phyloP scores from a whole-genome alignment of 208 protist genomes.

The Leishmania gerbilli region DNA sequence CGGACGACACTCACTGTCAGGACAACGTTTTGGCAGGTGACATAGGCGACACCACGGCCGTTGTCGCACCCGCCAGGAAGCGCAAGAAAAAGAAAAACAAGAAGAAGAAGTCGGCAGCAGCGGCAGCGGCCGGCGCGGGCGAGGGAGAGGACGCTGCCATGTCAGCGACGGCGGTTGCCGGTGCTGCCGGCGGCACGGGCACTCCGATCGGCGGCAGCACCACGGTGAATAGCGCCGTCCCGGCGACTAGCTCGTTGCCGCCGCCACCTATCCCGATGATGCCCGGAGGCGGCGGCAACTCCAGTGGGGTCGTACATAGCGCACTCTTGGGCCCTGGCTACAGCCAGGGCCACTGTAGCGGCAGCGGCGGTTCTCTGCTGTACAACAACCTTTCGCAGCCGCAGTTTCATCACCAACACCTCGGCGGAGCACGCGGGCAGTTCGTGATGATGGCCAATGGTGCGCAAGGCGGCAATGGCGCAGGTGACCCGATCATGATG shows the following conservation, averaged over 20 bases:
- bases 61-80: conserved; percentile 18
- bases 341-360: neutral
- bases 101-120: conserved; percentile 23
- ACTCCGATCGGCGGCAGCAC: neutral
- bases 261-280: conserved; percentile 4
- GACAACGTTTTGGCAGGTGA: neutral
- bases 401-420: conserved; percentile 7
- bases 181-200: conserved; percentile 2
- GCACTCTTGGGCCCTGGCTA: neutral
- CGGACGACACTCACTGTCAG: neutral
- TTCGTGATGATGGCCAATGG: neutral
- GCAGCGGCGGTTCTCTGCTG: neutral
- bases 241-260: neutral
- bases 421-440: neutral
- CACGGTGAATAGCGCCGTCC: neutral
- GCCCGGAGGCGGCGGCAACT: neutral
- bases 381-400: conserved; percentile 3
- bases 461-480: conserved; percentile 1
- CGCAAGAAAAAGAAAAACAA: conserved; percentile 38
- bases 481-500: conserved; percentile 3
- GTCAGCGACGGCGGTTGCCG: neutral
- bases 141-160: neutral
- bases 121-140: neutral
- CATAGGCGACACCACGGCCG: neutral
- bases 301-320: neutral